Evolutionary conservation across 495 filamentous ascomycete species (phyloP), one percentile per base, ranked within the genome.

Genomic region (Aspergillus incahuasiensis): DNA sequence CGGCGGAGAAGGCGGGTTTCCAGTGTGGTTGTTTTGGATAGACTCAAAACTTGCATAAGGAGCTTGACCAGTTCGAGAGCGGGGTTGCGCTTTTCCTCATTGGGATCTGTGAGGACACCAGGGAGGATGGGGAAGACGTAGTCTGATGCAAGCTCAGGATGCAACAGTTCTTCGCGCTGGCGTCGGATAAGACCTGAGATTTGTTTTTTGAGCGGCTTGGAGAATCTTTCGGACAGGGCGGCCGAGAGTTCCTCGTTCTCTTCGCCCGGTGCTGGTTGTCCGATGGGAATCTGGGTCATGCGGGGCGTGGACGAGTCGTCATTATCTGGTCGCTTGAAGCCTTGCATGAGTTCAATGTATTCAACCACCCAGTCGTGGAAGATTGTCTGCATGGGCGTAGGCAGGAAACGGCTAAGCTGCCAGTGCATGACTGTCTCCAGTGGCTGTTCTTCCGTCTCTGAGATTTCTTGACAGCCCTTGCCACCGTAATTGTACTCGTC

Each of bases 401-500:
- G 94, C 7, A 99, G 73, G 73, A 96, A 96, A 6, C 88, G 90
- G 52, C 80, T 86, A 56, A 97, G 85, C 68, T 97, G 95, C 95
- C 95, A 99, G 67, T 95, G 89, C 94, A 97, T 97, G 67, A 97
- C 85, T 34, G 86, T 92, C 59, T 95, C 89, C 18, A 99, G 79
- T n/a, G 82, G 76, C 68, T 97, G 91, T 28, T 88, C 81, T 47
- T 96, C 92, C 34, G 79, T 77, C 64, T 95, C 94, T 24, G 87
- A 78, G 11, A 97, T 89, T 60, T 94, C 82, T 28, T 83, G 80
- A 64, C 88, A 94, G 3, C 90, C 95, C 64, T 94, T 96, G 52
- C 94, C 94, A 50, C 94, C 94, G 67, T 97, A 96, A 71, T 99
- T 99, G 75, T 91, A 94, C 71, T 96, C 91, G 68, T 99, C 94